phyloP scores from a whole-genome alignment of 805 yeast species.

The Candida corydali region DNA sequence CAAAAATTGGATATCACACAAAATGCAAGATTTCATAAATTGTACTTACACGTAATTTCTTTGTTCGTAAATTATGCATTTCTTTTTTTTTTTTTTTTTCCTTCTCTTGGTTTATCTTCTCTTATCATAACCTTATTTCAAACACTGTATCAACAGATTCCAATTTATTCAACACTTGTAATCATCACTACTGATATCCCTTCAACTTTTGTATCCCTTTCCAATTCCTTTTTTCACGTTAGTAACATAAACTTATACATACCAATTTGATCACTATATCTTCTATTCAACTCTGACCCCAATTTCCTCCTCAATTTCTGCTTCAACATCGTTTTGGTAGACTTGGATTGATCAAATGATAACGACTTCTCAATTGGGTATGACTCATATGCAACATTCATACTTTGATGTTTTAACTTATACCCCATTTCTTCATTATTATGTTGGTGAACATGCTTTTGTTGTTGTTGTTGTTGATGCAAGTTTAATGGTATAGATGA shows the following conservation, averaged over 20 bases:
- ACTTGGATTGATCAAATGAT: constrained; percentile 36
- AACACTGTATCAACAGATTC: too few species aligned
- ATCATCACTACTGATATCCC: too few species aligned
- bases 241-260: constrained; percentile 10
- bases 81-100: too few species aligned
- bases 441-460: constrained; percentile 3
- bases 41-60: too few species aligned
- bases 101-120: too few species aligned
- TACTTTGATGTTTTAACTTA: not conserved
- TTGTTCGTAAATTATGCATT: too few species aligned
- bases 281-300: constrained; percentile 5
- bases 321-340: constrained; percentile 20
- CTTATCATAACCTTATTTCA: too few species aligned
- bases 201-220: too few species aligned
- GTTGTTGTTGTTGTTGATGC: constrained; percentile 1
- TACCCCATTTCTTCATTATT: constrained; percentile 4
- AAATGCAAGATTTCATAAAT: too few species aligned
- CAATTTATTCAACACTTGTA: too few species aligned
- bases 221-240: too few species aligned
- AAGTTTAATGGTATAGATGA: constrained; percentile 2
- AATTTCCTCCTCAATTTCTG: constrained; percentile 14
- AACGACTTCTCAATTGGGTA: constrained; percentile 10
- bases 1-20: too few species aligned
- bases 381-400: not conserved
- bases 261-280: constrained; percentile 10